phyloP scores from a whole-genome alignment of 192 early-diverging fungal genomes.

The Rhizoclosmatium sp. region DNA sequence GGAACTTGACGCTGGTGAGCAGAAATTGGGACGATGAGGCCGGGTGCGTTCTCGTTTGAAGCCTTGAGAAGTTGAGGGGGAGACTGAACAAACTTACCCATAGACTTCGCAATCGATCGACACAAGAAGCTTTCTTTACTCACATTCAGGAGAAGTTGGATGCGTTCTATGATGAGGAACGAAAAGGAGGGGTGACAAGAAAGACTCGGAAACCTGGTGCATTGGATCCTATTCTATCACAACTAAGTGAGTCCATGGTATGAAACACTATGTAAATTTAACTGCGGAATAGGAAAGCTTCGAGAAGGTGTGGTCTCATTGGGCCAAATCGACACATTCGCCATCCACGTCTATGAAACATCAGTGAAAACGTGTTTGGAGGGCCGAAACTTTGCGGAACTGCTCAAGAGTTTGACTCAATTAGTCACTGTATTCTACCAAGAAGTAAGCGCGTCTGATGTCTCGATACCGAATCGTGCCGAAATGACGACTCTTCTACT shows the following conservation, averaged over 20 bases:
- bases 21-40: background rate
- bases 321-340: constrained; percentile 38
- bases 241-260: background rate
- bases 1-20: background rate
- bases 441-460: no score
- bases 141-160: background rate
- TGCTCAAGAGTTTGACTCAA: constrained; percentile 46
- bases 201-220: background rate
- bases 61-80: no score
- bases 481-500: constrained; percentile 5
- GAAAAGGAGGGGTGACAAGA: background rate
- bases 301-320: constrained; percentile 45
- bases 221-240: background rate
- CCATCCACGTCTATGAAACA: constrained; percentile 46
- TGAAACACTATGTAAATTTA: no score
- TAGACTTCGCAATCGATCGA: background rate
- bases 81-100: background rate
- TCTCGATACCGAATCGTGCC: no score
- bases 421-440: constrained; percentile 42
- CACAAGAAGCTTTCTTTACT: background rate
- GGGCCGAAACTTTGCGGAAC: constrained; percentile 46
- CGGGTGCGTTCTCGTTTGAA: background rate
- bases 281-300: constrained; percentile 29
- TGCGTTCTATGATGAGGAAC: background rate
- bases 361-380: constrained; percentile 41